These are phyloP conservation scores for Boletus speciosus DNA, from an alignment of 768 basidiomycete genomes.

Conservation along the genomic window DNA sequence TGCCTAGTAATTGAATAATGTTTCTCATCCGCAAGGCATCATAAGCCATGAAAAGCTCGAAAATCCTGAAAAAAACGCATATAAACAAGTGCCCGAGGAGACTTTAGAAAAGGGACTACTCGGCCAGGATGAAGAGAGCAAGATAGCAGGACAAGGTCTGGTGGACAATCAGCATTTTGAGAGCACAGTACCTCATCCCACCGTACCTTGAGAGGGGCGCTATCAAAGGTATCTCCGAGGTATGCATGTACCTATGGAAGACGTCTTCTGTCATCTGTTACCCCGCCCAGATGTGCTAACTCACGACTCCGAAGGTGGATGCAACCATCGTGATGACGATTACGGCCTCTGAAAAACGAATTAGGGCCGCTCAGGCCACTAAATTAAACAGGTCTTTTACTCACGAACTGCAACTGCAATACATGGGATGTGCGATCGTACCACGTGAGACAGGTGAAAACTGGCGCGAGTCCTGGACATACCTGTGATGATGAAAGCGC, in stretches of 20 bases:
- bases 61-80: constrained; percentile 48
- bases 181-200: neutral
- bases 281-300: constrained; percentile 21
- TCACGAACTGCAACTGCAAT: constrained; percentile 55
- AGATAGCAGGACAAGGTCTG: constrained; percentile 84
- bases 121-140: constrained; percentile 77
- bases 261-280: constrained; percentile 1
- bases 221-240: constrained; percentile 17
- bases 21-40: constrained; percentile 82
- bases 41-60: constrained; percentile 75
- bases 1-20: constrained; percentile 72
- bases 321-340: constrained; percentile 73
- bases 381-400: constrained; percentile 27
- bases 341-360: constrained; percentile 55
- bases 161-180: constrained; percentile 11
- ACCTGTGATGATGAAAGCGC: constrained; percentile 71
- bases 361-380: constrained; percentile 1
- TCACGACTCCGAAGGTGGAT: constrained; percentile 62
- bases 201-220: constrained; percentile 51
- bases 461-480: constrained; percentile 24
- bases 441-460: constrained; percentile 4
- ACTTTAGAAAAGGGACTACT: constrained; percentile 44
- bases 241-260: constrained; percentile 46
- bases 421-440: constrained; percentile 6
- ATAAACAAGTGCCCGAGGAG: neutral